A percentile compares a stretch with the other conserved stretches of the same genome.
Conservation (phyloP, 2,329 filamentous ascomycete species). For the Dothideomycetidae sp. region DNA sequence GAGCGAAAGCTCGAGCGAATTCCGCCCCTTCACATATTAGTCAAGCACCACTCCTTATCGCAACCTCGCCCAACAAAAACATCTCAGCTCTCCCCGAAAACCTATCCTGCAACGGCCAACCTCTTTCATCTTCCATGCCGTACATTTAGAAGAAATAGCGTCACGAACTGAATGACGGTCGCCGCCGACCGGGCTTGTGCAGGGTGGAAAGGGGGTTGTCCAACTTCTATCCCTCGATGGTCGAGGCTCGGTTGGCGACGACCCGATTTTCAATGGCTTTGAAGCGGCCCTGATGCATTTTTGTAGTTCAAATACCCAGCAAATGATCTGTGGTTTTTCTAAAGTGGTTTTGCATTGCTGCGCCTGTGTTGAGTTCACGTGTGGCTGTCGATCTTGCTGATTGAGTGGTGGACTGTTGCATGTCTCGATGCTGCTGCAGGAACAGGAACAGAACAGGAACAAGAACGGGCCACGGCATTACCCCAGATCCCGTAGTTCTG, state of each 20-base stretch:
- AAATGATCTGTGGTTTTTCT: constrained; percentile 9
- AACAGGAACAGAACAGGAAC: too few species aligned
- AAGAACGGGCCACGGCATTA: too few species aligned
- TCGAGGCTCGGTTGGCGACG: neutral
- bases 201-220: neutral
- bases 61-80: neutral
- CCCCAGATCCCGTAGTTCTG: too few species aligned
- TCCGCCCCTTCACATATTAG: too few species aligned
- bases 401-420: too few species aligned
- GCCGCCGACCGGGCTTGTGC: neutral
- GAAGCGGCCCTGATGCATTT: constrained; percentile 9
- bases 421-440: too few species aligned
- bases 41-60: constrained; percentile 8
- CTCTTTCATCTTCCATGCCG: neutral
- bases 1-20: too few species aligned
- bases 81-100: constrained; percentile 5
- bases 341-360: too few species aligned
- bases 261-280: constrained; percentile 9
- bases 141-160: constrained; percentile 5
- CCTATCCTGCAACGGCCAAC: constrained; percentile 7
- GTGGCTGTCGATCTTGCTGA: too few species aligned
- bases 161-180: constrained; percentile 8
- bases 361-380: too few species aligned
- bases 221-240: neutral
- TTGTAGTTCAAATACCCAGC: constrained; percentile 9